phyloP scores from a whole-genome alignment of 192 early-diverging fungal genomes.

The Backusella psychrophila region DNA sequence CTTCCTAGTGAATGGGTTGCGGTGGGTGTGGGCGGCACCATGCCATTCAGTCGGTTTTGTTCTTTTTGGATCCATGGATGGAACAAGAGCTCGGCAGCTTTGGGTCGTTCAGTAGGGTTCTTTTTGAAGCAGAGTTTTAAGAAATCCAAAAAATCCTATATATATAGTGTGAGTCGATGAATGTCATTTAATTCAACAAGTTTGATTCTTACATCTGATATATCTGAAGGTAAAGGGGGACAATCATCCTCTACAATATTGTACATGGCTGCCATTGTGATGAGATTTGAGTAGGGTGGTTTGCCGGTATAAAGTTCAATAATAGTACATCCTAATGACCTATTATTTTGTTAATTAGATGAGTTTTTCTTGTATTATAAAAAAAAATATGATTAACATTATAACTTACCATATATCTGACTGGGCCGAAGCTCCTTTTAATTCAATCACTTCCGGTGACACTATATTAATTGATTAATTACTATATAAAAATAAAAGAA shows the following conservation, averaged over 20 bases:
- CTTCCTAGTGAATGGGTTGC: constrained; percentile 20
- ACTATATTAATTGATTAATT: constrained; percentile 32
- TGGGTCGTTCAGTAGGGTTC: constrained; percentile 65
- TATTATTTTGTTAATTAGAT: not conserved
- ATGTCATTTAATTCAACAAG: not conserved
- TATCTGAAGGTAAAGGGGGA: constrained; percentile 79
- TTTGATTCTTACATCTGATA: constrained; percentile 50
- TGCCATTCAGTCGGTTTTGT: not conserved
- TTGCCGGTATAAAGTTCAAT: constrained; percentile 92
- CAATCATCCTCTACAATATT: constrained; percentile 91
- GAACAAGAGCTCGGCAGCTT: constrained; percentile 66
- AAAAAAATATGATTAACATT: not conserved
- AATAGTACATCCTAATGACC: constrained; percentile 91
- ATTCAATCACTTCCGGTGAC: constrained; percentile 90
- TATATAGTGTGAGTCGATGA: not conserved
- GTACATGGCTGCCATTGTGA: constrained; percentile 88
- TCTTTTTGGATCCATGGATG: constrained; percentile 71
- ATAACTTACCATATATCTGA: constrained; percentile 86
- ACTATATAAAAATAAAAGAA: not conserved
- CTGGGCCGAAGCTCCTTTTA: constrained; percentile 82
- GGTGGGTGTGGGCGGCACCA: not conserved
- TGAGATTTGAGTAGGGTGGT: constrained; percentile 86
- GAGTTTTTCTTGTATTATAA: not conserved
- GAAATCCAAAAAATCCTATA: constrained; percentile 71
- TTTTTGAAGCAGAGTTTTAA: constrained; percentile 83